Evolutionary conservation across 1,284 basidiomycete species (phyloP), one percentile per base, ranked within the genome.

Genomic region (Microstroma glucosiphilum): DNA sequence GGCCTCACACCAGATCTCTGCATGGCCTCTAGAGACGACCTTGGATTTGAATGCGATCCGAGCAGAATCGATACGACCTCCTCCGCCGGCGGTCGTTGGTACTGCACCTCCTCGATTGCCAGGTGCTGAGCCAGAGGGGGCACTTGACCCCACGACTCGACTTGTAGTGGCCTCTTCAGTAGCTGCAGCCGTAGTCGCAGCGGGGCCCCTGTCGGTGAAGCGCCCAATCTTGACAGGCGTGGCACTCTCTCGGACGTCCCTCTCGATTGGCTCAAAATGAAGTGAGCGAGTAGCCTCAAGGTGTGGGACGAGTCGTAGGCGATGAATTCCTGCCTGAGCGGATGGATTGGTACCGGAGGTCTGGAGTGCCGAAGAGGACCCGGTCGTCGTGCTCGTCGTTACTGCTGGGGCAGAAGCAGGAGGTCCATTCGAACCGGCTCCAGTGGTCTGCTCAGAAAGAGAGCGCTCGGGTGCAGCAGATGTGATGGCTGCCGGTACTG

Each of bases 11-110:
- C 92, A 96, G 51, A 97, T 86, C 83, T 97, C 94, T 0, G 94
- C 94, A 79, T 97, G 94, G 0, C 89, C 87, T 46, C 94, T 85
- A 49, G 88, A 91, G 74, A 98, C 94, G 76, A 97, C 94, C 79
- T 97, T 97, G 80, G 87, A 89, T 81, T 91, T 91, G 85, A 98
- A 98, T 0, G 93, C 92, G 56, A 97, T 68, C 9, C 74, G 66
- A 11, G 68, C 67, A 19, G 73, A 72, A 41, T 75, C 75, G 54
- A 72, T 65, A 41, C 73, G 65, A 13, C 68, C 66, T 8, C 69
- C 70, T 8, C 70, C 69, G 37, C 54, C 49, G 41, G 66, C 48
- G 2, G 62, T 40, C 17, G 23, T 60, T 1, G 59, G 60, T 15
- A 56, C 56, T 19, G 60, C 60, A 17, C 60, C 60, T 25, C 60